These are phyloP conservation scores for Tilletia walkeri DNA, from an alignment of 1,284 basidiomycete genomes.

Conservation along the genomic window DNA sequence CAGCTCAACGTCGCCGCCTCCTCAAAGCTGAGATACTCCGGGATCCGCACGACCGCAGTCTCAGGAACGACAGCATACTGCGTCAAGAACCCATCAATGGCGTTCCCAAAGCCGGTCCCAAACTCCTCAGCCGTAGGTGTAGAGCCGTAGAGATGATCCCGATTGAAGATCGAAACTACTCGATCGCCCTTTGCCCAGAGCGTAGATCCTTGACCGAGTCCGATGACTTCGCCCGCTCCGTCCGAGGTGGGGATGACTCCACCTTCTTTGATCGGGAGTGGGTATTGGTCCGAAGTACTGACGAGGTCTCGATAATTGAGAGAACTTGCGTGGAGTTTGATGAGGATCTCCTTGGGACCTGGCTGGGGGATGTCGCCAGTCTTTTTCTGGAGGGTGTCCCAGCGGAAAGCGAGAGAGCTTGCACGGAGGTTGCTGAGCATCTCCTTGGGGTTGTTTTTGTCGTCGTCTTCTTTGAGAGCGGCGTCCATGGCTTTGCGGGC, in stretches of 20 bases:
- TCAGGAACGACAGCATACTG: conserved; percentile 59
- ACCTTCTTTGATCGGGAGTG: conserved; percentile 27
- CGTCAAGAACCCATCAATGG: conserved; percentile 63
- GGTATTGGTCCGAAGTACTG: conserved; percentile 33
- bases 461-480: too few species aligned
- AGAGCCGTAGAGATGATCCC: conserved; percentile 54
- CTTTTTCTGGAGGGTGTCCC: conserved; percentile 28
- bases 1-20: conserved; percentile 62
- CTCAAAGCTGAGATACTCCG: conserved; percentile 61
- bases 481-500: conserved; percentile 24
- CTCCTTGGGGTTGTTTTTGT: too few species aligned
- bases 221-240: conserved; percentile 65
- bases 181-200: conserved; percentile 64
- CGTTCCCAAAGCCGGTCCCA: conserved; percentile 60
- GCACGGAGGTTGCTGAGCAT: too few species aligned
- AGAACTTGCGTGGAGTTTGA: conserved; percentile 56
- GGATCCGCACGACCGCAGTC: conserved; percentile 59
- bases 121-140: conserved; percentile 48
- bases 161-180: conserved; percentile 57
- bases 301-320: conserved; percentile 56
- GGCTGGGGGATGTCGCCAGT: conserved; percentile 34
- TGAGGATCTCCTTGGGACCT: conserved; percentile 42
- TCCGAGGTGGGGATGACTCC: conserved; percentile 64
- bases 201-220: conserved; percentile 62
- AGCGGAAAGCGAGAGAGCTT: not conserved